Evolutionary conservation across 176 grass and related monocot genomes (phyloP), one percentile per base, ranked within the genome.

Genomic region (Dendrocalamus sinicus): DNA sequence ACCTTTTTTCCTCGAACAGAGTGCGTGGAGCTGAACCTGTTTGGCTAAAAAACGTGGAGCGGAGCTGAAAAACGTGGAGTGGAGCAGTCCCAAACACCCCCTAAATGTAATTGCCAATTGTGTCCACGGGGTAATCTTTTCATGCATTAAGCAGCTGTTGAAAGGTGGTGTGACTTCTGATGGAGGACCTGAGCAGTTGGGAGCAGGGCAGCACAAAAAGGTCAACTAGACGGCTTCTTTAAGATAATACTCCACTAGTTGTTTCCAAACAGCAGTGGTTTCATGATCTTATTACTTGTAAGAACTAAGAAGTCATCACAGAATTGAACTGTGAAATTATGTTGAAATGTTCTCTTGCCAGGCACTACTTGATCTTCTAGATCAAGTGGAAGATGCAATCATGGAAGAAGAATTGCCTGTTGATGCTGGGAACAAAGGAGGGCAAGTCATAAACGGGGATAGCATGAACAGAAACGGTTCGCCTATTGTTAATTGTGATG

Each of bases 381-480:
- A 98, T 86, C 96, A 98, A 94, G 96, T 98, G 35, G 85, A 95
- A 88, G 96, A 98, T 92, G 96, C 91, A 79, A 98, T 98, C 76
- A 89, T 70, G 41, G 96, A 98, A 78, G 95, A 95, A 83, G 83
- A 90, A 70, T 79, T 80, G 28, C 67, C 71, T 40, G 68, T 23
- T 75, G 79, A 83, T 86, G 46, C 26, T 70, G 87, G n/a, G 22
- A 41, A 77, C 35, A 68, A 73, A 85, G 57, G 79, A 86, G 47
- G 45, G 45, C 59, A 84, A 28, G 30, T 47, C 79, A 88, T 17
- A 51, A 63, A 26, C 11, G 32, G 62, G 40, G 91, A 81, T 41
- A 76, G 44, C 14, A 80, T 6, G 2, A 52, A 84, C n/a, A 77
- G 24, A 40, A 69, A 45, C 47, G 52, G 26, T 89, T 77, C 53